phyloP scores from a whole-genome alignment of 495 filamentous ascomycete species.

The Aspergillus affinis region DNA sequence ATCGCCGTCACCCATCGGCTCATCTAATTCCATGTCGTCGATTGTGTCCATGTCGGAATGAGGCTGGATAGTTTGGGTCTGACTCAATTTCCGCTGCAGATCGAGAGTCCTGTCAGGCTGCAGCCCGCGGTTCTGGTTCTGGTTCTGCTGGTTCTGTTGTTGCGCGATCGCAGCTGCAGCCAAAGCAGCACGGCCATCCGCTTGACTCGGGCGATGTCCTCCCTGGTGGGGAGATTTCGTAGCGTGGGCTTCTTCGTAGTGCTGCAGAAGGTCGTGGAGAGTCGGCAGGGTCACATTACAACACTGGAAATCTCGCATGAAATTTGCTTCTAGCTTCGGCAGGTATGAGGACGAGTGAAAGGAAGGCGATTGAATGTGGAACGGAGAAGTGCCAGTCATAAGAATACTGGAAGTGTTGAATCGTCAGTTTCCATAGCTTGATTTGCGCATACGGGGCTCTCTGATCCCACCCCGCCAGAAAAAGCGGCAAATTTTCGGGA shows the following conservation, averaged over 20 bases:
- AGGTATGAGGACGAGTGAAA: conserved; percentile 97
- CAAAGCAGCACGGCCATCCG: conserved; percentile 56
- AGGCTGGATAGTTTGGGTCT: conserved; percentile 40
- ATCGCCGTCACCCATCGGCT: conserved; percentile 66
- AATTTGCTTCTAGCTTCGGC: conserved; percentile 94
- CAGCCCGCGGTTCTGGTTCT: conserved; percentile 40
- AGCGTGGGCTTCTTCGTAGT: conserved; percentile 93
- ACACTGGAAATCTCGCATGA: conserved; percentile 94
- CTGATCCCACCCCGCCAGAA: no score
- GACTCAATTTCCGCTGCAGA: conserved; percentile 46
- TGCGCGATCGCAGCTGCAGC: conserved; percentile 57
- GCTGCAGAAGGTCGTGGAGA: conserved; percentile 90
- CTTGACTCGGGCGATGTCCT: conserved; percentile 54
- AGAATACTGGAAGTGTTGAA: conserved; percentile 64
- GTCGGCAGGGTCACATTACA: conserved; percentile 84
- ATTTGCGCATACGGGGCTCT: neutral
- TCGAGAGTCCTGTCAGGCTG: conserved; percentile 43
- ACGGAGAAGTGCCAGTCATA: conserved; percentile 95
- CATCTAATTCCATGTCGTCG: conserved; percentile 97
- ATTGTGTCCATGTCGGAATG: conserved; percentile 77
- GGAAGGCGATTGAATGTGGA: conserved; percentile 84
- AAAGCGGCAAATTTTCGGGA: neutral
- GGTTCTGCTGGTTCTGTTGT: conserved; percentile 54
- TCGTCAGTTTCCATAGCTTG: conserved; percentile 24
- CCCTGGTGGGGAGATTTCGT: conserved; percentile 56